A percentile compares a stretch with the other conserved stretches of the same genome.
Evolutionary conservation across 352 stramenopile genomes (phyloP).

Genomic region (Globisporangium takayamanum): DNA sequence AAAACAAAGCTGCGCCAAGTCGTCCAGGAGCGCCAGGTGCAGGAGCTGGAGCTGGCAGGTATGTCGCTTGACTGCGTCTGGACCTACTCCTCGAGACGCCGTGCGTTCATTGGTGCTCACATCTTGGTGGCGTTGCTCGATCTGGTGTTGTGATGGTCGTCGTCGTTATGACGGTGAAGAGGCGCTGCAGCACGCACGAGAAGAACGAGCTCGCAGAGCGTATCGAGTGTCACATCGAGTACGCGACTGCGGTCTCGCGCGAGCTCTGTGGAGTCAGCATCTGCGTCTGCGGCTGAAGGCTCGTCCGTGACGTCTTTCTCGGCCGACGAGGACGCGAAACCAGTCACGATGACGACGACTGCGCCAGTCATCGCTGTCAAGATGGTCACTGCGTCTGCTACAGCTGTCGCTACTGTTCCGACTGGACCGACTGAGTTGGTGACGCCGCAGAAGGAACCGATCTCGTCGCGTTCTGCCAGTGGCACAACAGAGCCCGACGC

Average conservation of each 20-base stretch:
- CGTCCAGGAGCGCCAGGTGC: not conserved
- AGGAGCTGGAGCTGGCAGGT: not conserved
- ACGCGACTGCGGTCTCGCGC: not conserved
- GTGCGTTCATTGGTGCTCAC: not conserved
- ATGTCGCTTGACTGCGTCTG: not conserved
- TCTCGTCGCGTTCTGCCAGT: not conserved
- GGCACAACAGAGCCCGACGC: not conserved
- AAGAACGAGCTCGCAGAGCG: not conserved
- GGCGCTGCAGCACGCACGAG: not conserved
- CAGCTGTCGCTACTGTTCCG: not conserved
- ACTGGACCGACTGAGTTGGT: not conserved
- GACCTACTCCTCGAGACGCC: not conserved
- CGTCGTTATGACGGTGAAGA: not conserved
- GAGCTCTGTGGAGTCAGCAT: not conserved
- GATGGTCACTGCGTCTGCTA: not conserved
- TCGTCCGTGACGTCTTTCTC: slow-evolving; percentile 5
- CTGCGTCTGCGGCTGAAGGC: not conserved
- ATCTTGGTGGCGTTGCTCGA: not conserved
- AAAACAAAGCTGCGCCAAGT: slow-evolving; percentile 10
- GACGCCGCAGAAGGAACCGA: not conserved
- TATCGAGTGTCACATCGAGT: not conserved
- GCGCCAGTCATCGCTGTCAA: not conserved
- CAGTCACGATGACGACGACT: not conserved
- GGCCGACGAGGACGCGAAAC: not conserved
- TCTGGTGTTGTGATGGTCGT: not conserved